phyloP scores from a whole-genome alignment of 2,329 filamentous ascomycete genomes.

The Cladosporium sp. region DNA sequence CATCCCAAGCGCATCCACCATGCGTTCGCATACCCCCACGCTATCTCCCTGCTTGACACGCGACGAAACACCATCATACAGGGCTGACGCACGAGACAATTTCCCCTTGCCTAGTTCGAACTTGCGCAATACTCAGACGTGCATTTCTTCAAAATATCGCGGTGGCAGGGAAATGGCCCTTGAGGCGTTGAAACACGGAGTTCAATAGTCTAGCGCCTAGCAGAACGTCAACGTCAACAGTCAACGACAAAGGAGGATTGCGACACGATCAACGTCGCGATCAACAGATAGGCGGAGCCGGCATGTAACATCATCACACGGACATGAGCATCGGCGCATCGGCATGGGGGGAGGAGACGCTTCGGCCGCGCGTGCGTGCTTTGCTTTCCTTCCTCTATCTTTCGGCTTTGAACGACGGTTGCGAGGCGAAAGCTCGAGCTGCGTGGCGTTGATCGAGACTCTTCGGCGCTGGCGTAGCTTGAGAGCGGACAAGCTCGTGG shows the following conservation, averaged over 20 bases:
- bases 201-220: not conserved
- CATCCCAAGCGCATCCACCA: not conserved
- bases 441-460: constrained; percentile 4
- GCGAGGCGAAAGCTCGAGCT: not conserved
- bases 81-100: not conserved
- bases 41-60: not conserved
- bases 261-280: not conserved
- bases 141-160: constrained; percentile 5
- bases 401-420: not conserved
- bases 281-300: not conserved
- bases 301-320: constrained; percentile 18
- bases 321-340: constrained; percentile 3
- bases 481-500: not conserved
- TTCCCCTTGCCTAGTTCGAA: not conserved
- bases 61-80: not conserved
- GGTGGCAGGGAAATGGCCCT: constrained; percentile 10
- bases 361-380: not conserved
- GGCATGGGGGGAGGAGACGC: not conserved
- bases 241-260: not conserved
- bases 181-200: constrained; percentile 3
- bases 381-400: not conserved
- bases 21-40: constrained; percentile 1
- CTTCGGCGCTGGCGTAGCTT: not conserved
- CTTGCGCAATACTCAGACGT: not conserved
- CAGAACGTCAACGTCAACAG: not conserved